Conservation (phyloP, 768 basidiomycete species). For the Amanita polypyramis region DNA sequence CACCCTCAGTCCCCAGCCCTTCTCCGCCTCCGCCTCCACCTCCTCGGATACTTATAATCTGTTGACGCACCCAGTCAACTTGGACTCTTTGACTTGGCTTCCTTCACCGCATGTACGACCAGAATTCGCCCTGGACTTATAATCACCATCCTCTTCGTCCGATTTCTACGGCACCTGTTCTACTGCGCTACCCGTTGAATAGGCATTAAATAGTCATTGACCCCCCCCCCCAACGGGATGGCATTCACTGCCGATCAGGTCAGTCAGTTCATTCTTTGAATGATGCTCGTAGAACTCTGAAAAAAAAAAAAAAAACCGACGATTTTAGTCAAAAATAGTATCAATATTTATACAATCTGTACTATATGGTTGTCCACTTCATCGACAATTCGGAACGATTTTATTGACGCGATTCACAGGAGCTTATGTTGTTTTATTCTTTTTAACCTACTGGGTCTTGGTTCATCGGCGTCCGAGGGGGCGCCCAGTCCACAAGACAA, state of each 20-base stretch:
- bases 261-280: neutral
- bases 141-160: neutral
- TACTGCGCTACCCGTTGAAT: no score
- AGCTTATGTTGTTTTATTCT: conserved; percentile 19
- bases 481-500: conserved; percentile 19
- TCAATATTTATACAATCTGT: conserved; percentile 19
- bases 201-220: no score
- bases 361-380: conserved; percentile 15
- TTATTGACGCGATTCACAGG: conserved; percentile 11
- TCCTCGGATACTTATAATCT: no score
- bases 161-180: neutral
- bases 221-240: conserved; percentile 5
- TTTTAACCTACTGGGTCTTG: conserved; percentile 21
- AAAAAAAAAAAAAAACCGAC: neutral
- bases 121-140: neutral
- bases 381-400: neutral
- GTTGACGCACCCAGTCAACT: no score
- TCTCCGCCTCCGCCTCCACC: no score
- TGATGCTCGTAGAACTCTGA: neutral
- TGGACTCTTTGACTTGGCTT: no score
- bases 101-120: neutral
- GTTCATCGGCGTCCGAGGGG: conserved; percentile 15
- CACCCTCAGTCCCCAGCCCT: no score
- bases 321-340: conserved; percentile 14
- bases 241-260: conserved; percentile 11